These are phyloP conservation scores for Pyrenochaeta sp. DNA, from an alignment of 2,329 filamentous ascomycete species.

Conservation along the genomic window DNA sequence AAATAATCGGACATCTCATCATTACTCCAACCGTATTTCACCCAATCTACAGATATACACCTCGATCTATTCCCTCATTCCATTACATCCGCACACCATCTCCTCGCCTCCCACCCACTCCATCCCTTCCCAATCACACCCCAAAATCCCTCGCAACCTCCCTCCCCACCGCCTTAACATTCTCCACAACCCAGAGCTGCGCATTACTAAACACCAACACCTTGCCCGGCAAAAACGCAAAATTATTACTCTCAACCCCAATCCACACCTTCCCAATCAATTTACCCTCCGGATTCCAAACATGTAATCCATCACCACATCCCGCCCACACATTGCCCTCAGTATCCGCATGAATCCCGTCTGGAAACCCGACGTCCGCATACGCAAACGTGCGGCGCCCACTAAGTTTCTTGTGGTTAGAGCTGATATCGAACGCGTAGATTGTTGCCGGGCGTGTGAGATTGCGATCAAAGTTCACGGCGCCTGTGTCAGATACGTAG, in stretches of 20 bases:
- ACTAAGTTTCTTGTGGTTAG: conserved; percentile 46
- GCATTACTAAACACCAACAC: conserved; percentile 48
- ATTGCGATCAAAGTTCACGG: conserved; percentile 43
- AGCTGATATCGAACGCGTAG: conserved; percentile 54
- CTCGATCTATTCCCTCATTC: too few relatives aligned
- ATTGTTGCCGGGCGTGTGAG: conserved; percentile 52
- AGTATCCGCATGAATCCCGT: conserved; percentile 65
- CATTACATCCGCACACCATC: background rate
- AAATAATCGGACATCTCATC: too few relatives aligned
- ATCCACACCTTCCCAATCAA: conserved; percentile 67
- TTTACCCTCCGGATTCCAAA: conserved; percentile 61
- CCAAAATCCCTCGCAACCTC: conserved; percentile 49
- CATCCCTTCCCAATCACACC: background rate
- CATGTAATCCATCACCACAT: conserved; percentile 63
- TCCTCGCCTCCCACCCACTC: background rate
- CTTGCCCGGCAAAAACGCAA: conserved; percentile 47
- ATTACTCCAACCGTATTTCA: too few relatives aligned
- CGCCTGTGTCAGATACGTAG: conserved; percentile 60
- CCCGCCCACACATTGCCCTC: conserved; percentile 65
- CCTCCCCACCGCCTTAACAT: conserved; percentile 43
- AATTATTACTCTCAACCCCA: conserved; percentile 50
- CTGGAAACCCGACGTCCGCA: conserved; percentile 62
- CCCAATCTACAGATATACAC: too few relatives aligned
- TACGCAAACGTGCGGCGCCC: conserved; percentile 64
- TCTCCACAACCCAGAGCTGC: conserved; percentile 49